phyloP scores from a whole-genome alignment of 2,329 filamentous ascomycete genomes.

The Colletotrichum simmondsii region DNA sequence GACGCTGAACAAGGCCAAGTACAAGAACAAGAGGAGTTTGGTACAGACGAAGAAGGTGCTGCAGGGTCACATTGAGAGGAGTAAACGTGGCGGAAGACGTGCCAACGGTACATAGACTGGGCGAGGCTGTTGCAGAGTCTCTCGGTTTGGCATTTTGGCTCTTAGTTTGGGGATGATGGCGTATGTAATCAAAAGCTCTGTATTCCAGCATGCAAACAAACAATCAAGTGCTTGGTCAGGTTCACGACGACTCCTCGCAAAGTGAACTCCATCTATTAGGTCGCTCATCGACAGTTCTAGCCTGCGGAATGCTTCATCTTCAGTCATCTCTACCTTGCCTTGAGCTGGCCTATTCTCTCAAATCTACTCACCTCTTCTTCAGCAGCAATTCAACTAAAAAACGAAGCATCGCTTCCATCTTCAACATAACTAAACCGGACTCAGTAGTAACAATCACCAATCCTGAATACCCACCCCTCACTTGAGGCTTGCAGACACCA shows the following conservation, averaged over 20 bases:
- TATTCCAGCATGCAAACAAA: background rate
- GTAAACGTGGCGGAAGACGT: constrained; percentile 85
- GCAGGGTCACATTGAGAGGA: constrained; percentile 82
- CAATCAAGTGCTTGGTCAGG: background rate
- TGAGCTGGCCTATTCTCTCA: background rate
- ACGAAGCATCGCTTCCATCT: background rate
- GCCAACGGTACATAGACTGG: constrained; percentile 64
- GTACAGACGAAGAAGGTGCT: constrained; percentile 85
- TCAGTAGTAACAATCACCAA: background rate
- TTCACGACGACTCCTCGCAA: background rate
- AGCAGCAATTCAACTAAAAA: background rate
- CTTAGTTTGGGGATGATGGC: background rate
- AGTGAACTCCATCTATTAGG: background rate
- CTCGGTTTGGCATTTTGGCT: background rate
- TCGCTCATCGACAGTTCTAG: background rate
- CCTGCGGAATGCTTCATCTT: background rate
- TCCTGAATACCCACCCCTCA: background rate
- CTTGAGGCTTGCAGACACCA: background rate
- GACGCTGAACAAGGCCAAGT: constrained; percentile 96
- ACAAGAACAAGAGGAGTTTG: constrained; percentile 94
- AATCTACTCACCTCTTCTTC: background rate
- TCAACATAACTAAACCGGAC: background rate
- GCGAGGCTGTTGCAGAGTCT: background rate
- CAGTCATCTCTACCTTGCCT: background rate
- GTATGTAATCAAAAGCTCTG: background rate